phyloP scores from a whole-genome alignment of 2,329 filamentous ascomycete genomes.

The Cryphonectria nitschkei region DNA sequence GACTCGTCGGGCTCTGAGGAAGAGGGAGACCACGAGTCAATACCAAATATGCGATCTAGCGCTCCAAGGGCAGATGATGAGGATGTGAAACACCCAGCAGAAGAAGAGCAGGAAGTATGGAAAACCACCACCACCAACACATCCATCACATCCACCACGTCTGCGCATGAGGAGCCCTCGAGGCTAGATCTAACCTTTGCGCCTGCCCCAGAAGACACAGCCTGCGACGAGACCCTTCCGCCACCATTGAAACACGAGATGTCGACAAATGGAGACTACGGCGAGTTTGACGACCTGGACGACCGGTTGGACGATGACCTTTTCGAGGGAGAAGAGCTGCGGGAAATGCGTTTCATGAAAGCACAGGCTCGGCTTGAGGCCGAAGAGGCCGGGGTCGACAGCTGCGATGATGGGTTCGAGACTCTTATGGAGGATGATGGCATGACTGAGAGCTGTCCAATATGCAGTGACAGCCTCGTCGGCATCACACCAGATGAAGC shows the following conservation, averaged over 20 bases:
- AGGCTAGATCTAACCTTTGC: slow-evolving; percentile 28
- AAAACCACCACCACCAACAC: slow-evolving; percentile 12
- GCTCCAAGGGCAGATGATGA: not conserved
- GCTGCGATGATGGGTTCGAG: slow-evolving; percentile 40
- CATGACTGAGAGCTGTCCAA: slow-evolving; percentile 65
- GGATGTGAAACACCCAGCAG: not conserved
- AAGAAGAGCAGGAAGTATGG: slow-evolving; percentile 26
- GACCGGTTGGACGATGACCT: slow-evolving; percentile 57
- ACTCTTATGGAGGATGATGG: slow-evolving; percentile 36
- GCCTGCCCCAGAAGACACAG: slow-evolving; percentile 17
- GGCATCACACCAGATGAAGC: slow-evolving; percentile 68
- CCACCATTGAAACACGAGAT: slow-evolving; percentile 25
- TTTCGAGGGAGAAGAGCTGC: slow-evolving; percentile 65
- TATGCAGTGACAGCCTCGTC: slow-evolving; percentile 70
- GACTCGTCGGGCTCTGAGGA: slow-evolving; percentile 69
- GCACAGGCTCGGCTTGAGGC: slow-evolving; percentile 72
- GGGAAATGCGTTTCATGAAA: slow-evolving; percentile 72
- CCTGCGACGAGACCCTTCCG: slow-evolving; percentile 11
- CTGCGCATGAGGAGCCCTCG: slow-evolving; percentile 22
- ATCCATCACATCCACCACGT: not conserved
- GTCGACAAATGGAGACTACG: slow-evolving; percentile 39
- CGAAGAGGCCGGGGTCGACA: slow-evolving; percentile 51
- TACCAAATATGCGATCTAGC: not conserved
- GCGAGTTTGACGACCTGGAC: slow-evolving; percentile 51
- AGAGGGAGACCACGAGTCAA: slow-evolving; percentile 39